phyloP scores from a whole-genome alignment of 208 protist genomes.

The Herpetomonas samuelpessoai region DNA sequence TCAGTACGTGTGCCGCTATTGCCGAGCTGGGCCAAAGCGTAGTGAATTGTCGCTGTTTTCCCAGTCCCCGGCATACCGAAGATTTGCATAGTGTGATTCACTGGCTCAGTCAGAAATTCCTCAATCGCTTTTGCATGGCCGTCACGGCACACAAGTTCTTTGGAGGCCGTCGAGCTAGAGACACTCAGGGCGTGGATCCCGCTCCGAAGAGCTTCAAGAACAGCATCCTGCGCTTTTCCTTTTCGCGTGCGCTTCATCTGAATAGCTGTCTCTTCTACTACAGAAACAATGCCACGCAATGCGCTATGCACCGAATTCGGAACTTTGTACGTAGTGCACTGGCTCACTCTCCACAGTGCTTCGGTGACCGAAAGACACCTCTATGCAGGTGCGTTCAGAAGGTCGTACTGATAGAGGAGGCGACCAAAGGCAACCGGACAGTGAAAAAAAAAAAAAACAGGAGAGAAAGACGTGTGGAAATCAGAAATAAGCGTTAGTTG shows the following conservation, averaged over 20 bases:
- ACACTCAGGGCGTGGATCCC: constrained; percentile 74
- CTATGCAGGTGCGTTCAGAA: too few relatives aligned
- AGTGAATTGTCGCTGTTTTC: constrained; percentile 83
- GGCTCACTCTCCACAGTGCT: too few relatives aligned
- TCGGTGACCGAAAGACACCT: too few relatives aligned
- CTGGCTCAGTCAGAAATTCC: constrained; percentile 60
- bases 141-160: constrained; percentile 74
- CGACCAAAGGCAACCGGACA: not conserved
- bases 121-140: constrained; percentile 58
- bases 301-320: too few relatives aligned
- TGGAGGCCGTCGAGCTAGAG: constrained; percentile 48
- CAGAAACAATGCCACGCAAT: too few relatives aligned
- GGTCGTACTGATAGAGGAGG: not conserved
- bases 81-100: constrained; percentile 82
- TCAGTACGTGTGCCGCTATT: constrained; percentile 7
- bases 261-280: too few relatives aligned
- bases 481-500: too few relatives aligned
- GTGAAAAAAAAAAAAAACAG: not conserved
- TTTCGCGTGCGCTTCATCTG: not conserved
- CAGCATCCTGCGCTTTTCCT: constrained; percentile 9
- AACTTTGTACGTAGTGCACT: too few relatives aligned
- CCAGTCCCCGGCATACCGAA: constrained; percentile 91
- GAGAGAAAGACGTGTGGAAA: not conserved
- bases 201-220: constrained; percentile 36
- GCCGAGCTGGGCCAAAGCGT: constrained; percentile 57